phyloP scores from a whole-genome alignment of 2,329 filamentous ascomycete genomes.

The Exophiala sideris region DNA sequence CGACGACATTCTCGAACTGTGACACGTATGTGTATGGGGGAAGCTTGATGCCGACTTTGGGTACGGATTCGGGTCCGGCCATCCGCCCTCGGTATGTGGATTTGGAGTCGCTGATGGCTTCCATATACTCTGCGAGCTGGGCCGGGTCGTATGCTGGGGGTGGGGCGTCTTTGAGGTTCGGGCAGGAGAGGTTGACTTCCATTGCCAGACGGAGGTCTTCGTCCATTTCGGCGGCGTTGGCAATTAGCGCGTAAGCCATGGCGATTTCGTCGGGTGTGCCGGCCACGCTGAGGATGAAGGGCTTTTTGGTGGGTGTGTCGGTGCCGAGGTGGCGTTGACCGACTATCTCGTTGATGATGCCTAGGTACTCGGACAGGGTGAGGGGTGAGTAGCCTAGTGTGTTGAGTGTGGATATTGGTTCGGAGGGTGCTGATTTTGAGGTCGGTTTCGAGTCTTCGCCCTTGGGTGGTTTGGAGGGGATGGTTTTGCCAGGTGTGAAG shows the following conservation, averaged over 20 bases:
- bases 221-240: slow-evolving; percentile 37
- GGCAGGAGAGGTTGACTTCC: slow-evolving; percentile 76
- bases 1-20: slow-evolving; percentile 59
- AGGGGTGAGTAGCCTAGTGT: slow-evolving; percentile 71
- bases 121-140: slow-evolving; percentile 56
- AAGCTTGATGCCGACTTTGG: slow-evolving; percentile 65
- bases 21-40: slow-evolving; percentile 71
- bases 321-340: slow-evolving; percentile 30
- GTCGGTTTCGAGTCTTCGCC: slow-evolving; percentile 18
- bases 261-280: slow-evolving; percentile 58
- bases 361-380: slow-evolving; percentile 57
- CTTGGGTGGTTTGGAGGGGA: slow-evolving; percentile 10
- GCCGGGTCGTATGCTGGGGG: slow-evolving; percentile 65
- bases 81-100: slow-evolving; percentile 25
- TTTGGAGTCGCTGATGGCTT: slow-evolving; percentile 41
- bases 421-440: slow-evolving; percentile 5
- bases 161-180: slow-evolving; percentile 66
- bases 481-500: slow-evolving; percentile 24
- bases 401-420: slow-evolving; percentile 50
- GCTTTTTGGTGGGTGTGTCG: slow-evolving; percentile 43
- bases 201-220: slow-evolving; percentile 56
- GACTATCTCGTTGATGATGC: slow-evolving; percentile 51
- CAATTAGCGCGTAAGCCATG: slow-evolving; percentile 54
- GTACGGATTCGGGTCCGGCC: slow-evolving; percentile 35
- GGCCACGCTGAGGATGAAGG: slow-evolving; percentile 64